Conservation (phyloP, 257 asterid genomes). For the Petunia axillaris region DNA sequence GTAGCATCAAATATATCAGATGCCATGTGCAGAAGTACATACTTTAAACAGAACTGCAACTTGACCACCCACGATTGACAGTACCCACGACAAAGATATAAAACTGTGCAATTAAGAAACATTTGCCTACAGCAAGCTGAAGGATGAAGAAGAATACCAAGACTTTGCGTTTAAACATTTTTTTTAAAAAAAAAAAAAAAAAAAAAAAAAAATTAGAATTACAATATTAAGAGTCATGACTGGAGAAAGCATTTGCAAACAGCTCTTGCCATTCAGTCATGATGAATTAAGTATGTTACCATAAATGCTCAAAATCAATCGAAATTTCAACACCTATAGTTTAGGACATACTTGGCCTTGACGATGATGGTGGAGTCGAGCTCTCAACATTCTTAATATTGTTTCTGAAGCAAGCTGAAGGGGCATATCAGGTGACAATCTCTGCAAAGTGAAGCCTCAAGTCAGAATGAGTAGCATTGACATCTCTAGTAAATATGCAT, state of each 20-base stretch:
- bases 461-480: conserved; percentile 19
- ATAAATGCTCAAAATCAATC: conserved; percentile 16
- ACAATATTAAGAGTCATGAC: neutral
- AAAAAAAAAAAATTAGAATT: neutral
- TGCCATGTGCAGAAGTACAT: neutral
- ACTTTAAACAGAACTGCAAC: conserved; percentile 12
- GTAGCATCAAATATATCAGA: conserved; percentile 25
- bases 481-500: neutral
- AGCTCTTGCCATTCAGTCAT: neutral
- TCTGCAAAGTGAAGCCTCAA: conserved; percentile 53
- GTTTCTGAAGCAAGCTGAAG: conserved; percentile 91
- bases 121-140: neutral
- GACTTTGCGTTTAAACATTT: neutral
- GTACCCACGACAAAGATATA: neutral
- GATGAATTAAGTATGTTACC: neutral
- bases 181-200: no score
- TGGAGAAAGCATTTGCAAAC: neutral
- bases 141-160: neutral
- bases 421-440: conserved; percentile 82
- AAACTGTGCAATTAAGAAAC: conserved; percentile 8
- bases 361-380: conserved; percentile 84
- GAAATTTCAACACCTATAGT: conserved; percentile 9
- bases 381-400: conserved; percentile 77
- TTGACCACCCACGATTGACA: neutral
- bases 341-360: conserved; percentile 76